Conservation (phyloP, 2,329 filamentous ascomycete genomes). For the Fusarium pseudoanthophilum region DNA sequence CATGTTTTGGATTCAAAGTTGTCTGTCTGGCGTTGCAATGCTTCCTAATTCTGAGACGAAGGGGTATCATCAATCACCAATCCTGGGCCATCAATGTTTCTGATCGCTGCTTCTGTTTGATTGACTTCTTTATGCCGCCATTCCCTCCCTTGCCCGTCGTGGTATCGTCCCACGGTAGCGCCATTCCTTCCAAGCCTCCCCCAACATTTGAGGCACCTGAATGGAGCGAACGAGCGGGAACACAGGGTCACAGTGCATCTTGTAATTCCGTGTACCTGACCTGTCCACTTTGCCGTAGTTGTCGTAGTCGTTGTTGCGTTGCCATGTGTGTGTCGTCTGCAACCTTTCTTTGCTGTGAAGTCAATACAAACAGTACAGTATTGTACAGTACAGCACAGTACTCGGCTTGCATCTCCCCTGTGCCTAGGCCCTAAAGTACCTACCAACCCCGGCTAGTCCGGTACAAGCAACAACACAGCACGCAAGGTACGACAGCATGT, state of each 20-base stretch:
- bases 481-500: constrained; percentile 32
- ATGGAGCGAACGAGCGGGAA: neutral
- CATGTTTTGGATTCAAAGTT: constrained; percentile 30
- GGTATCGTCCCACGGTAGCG: constrained; percentile 44
- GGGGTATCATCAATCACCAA: constrained; percentile 32
- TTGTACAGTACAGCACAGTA: neutral
- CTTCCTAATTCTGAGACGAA: constrained; percentile 39
- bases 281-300: constrained; percentile 12
- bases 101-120: constrained; percentile 34
- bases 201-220: constrained; percentile 21
- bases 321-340: constrained; percentile 1
- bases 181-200: constrained; percentile 37
- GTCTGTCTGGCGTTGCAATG: constrained; percentile 26
- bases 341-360: constrained; percentile 3
- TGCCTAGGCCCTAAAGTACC: neutral
- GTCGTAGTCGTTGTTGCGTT: constrained; percentile 17
- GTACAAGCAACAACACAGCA: constrained; percentile 34
- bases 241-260: constrained; percentile 31
- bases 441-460: constrained; percentile 26
- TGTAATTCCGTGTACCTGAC: neutral
- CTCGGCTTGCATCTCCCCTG: constrained; percentile 18
- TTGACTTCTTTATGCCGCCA: constrained; percentile 37
- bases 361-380: no score
- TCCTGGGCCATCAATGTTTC: constrained; percentile 32
- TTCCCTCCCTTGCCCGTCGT: constrained; percentile 30